These are phyloP conservation scores for Rhodotorula sp. DNA, from an alignment of 1,284 basidiomycete species.

Conservation along the genomic window DNA sequence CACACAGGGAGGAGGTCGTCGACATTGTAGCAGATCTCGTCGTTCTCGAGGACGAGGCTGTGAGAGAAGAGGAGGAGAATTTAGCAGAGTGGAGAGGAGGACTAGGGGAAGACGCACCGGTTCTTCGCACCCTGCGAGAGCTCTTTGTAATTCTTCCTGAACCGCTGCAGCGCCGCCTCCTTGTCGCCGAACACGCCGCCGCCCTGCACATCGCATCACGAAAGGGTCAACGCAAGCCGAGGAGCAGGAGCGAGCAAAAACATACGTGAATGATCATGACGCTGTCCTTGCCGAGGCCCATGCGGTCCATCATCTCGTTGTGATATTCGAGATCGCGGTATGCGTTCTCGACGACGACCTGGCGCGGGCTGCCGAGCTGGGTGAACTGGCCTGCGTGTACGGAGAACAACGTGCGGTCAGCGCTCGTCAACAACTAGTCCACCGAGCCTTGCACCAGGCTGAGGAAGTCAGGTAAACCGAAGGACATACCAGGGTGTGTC, in stretches of 20 bases:
- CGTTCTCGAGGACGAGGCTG: constrained; percentile 75
- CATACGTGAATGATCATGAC: constrained; percentile 73
- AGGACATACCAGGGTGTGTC: constrained; percentile 69
- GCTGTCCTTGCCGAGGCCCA: constrained; percentile 72
- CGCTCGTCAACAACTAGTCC: not conserved
- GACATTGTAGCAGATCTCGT: constrained; percentile 86
- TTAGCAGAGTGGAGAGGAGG: too few relatives aligned
- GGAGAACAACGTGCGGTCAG: not conserved
- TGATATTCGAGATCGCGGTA: constrained; percentile 81
- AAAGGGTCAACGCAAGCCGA: not conserved
- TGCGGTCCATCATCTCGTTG: constrained; percentile 77
- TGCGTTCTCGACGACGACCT: constrained; percentile 70
- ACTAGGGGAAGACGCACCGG: constrained; percentile 56
- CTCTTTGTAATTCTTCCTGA: constrained; percentile 68
- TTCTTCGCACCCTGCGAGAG: constrained; percentile 67
- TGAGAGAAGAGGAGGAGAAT: too few relatives aligned
- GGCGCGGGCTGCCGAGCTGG: constrained; percentile 75
- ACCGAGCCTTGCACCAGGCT: not conserved
- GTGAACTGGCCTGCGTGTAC: constrained; percentile 59
- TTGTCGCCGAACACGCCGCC: constrained; percentile 83
- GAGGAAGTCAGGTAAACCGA: not conserved
- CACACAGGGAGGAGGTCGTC: constrained; percentile 82
- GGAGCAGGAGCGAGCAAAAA: too few relatives aligned
- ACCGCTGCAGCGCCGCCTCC: constrained; percentile 65
- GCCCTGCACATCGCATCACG: constrained; percentile 35